Evolutionary conservation across 768 basidiomycete species (phyloP), one percentile per base, ranked within the genome.

Genomic region (Hericium alpestre): DNA sequence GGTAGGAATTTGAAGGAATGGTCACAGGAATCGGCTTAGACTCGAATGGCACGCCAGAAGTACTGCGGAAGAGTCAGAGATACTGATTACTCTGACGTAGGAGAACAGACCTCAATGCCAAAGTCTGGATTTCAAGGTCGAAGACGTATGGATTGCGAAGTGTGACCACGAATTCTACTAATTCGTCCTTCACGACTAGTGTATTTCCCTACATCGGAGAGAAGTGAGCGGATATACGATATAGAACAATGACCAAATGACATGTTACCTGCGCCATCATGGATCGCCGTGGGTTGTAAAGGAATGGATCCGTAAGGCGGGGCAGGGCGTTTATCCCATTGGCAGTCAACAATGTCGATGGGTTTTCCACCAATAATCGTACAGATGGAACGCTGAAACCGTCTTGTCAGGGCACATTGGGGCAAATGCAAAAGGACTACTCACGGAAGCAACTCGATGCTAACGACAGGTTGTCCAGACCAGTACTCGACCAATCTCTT

Each of bases 141-240:
- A 98, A 95, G 3, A 90, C 80, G 69, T 86, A 95, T 1, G 93
- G 91, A 69, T 99, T 99, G 56, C 83, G 82, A n/a, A 99, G 71
- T 20, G 86, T 85, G 48, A 98, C 74, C 8, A 84, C 77, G 62
- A 97, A 79, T 63, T 98, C 93, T 32, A 93, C 72, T 3, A 72
- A 70, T 68, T 98, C 96, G 62, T 86, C 86, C 67, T 90, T 89
- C 1, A 93, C 89, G 13, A 93, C 78, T 12, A 87, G 65, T 0
- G 79, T 73, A 73, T 82, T 79, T 7, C 73, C 76, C 83, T 86
- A 58, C 38, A 50, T 41, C 11, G 48, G 48, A 61, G 9, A 18
- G 54, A 57, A 50, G 4, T 20, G 6, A 25, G 9, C 38, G 13
- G 47, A 16, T n/a, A 10, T 32, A 23, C 4, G 22, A 5, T 4